A percentile compares a stretch with the other conserved stretches of the same genome.
Evolutionary conservation across 1,139 yeast genomes (phyloP).

Genomic region (Nakaseomyces delphensis): DNA sequence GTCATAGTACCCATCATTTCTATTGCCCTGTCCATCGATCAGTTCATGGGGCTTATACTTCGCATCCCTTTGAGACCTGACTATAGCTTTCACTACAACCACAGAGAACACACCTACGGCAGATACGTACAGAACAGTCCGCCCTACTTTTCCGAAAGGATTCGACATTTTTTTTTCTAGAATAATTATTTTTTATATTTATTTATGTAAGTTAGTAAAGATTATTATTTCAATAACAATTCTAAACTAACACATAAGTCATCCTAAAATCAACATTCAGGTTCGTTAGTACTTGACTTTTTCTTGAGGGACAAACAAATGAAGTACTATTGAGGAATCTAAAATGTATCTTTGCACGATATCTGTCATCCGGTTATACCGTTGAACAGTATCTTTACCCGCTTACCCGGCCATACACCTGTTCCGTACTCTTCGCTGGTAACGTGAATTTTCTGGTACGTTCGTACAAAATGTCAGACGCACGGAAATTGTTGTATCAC

Average conservation of each 20-base stretch:
- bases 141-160: conserved; percentile 23
- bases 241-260: too few relatives aligned
- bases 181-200: too few relatives aligned
- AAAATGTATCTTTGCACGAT: too few relatives aligned
- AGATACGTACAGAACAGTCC: conserved; percentile 21
- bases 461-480: background rate
- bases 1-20: conserved; percentile 18
- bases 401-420: background rate
- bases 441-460: background rate
- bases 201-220: too few relatives aligned
- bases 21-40: conserved; percentile 9
- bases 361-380: too few relatives aligned
- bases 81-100: conserved; percentile 21
- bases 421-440: background rate
- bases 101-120: conserved; percentile 23
- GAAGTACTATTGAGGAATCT: too few relatives aligned
- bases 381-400: too few relatives aligned
- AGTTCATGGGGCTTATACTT: conserved; percentile 22
- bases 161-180: conserved; percentile 12
- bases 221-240: too few relatives aligned
- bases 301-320: too few relatives aligned
- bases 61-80: conserved; percentile 23
- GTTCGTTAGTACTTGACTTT: too few relatives aligned
- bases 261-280: too few relatives aligned
- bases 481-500: background rate